Evolutionary conservation across 805 yeast genomes (phyloP), one percentile per base, ranked within the genome.

Genomic region (Suhomyces sp.): DNA sequence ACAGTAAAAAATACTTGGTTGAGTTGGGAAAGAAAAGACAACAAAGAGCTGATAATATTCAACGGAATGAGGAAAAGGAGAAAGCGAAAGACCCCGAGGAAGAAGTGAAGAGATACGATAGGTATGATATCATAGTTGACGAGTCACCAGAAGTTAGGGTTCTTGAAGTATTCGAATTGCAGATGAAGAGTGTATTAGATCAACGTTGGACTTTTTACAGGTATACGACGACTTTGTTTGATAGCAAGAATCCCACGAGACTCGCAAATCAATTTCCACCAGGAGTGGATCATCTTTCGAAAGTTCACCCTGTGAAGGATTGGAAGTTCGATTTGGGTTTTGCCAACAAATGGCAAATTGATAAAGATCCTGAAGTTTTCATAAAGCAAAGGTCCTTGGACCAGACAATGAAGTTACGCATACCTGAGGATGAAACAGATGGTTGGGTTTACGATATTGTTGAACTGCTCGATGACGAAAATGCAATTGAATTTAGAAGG

Each of bases 81-180:
- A 29, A 25, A 25, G 36, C 20, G 16, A 34, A 44, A 11, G 43
- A 25, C 35, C 59, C 35, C 34, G 35, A 25, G 25, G 36, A 28
- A 33, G 26, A 24, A 10, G 13, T 39, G 51, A 6, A 40, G 12
- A 25, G 49, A 25, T 56, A 61, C 24, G 72, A 70, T 33, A 53
- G 71, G 34, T 54, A 62, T 15, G 77, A 77, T 42, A 76, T 88
- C 6, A 64, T 85, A n/a, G 72, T 81, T 16, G 95, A 86, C 51
- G 88, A 81, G 38, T 62, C 73, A 0, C 82, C 88, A 0, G 80
- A 79, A 31, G 55, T 63, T 0, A 65, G 77, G 28, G 55, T 63
- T n/a, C 88, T 86, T 6, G 95, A 88, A 51, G 66, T 90, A 1
- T 90, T 71, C 54, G 95, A 88, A 56, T 68, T 88, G 16, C 84